These are phyloP conservation scores for Bryopsis sp. DNA, from an alignment of 139 green algal species.

Conservation along the genomic window DNA sequence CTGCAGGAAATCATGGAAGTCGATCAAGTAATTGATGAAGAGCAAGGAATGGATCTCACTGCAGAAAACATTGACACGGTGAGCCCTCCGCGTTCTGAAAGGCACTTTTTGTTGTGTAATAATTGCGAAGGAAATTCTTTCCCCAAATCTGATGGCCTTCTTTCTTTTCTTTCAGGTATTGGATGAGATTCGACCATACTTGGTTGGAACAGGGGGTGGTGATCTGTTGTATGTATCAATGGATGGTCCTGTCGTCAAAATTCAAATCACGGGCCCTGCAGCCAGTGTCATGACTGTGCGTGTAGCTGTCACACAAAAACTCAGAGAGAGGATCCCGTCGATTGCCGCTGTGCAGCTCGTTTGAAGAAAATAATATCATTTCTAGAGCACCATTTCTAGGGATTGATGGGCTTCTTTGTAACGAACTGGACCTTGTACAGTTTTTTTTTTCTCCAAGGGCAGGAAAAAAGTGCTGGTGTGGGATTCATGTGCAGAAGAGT, in stretches of 20 bases:
- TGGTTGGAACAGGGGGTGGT: constrained; percentile 90
- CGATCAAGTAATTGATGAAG: constrained; percentile 88
- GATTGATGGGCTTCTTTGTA: too few species aligned
- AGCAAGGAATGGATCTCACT: constrained; percentile 78
- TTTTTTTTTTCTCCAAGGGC: too few species aligned
- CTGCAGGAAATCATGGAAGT: constrained; percentile 90
- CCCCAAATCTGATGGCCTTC: not conserved
- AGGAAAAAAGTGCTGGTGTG: too few species aligned
- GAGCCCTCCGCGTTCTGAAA: not conserved
- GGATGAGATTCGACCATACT: constrained; percentile 76
- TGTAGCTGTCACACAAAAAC: constrained; percentile 98
- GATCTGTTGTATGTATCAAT: constrained; percentile 79
- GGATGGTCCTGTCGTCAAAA: constrained; percentile 88
- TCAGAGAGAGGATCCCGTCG: constrained; percentile 90
- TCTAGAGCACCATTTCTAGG: too few species aligned
- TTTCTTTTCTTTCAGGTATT: constrained; percentile 34
- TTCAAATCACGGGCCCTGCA: constrained; percentile 84
- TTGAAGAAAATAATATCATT: constrained; percentile 35
- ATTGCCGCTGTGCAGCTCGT: constrained; percentile 97
- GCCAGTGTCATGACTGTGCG: constrained; percentile 95
- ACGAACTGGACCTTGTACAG: too few species aligned
- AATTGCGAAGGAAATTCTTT: not conserved
- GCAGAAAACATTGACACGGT: constrained; percentile 70
- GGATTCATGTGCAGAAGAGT: too few species aligned
- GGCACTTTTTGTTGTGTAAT: not conserved